Percentiles rank a stretch among this genome's conserved stretches.
These are phyloP conservation scores for Amylostereum areolatum DNA, from an alignment of 1,284 basidiomycete genomes.

Conservation along the genomic window DNA sequence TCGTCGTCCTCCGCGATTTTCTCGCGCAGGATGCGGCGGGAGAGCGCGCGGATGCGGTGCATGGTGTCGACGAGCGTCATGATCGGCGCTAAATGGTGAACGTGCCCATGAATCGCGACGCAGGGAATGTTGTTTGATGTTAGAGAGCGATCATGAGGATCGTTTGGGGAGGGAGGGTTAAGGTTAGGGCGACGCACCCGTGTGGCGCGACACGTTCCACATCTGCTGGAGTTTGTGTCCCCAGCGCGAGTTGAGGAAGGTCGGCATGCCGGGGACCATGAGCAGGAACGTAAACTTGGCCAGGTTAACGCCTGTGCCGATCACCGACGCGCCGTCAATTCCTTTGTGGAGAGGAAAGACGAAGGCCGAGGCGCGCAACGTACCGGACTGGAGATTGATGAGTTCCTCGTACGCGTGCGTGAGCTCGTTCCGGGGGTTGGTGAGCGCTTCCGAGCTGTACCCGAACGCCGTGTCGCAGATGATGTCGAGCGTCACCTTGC, in stretches of 20 bases:
- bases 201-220: background rate
- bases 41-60: slow-evolving; percentile 35
- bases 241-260: background rate
- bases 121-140: no score
- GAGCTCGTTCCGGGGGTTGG: slow-evolving; percentile 40
- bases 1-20: slow-evolving; percentile 35
- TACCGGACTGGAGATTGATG: slow-evolving; percentile 35
- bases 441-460: slow-evolving; percentile 39
- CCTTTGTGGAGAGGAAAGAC: background rate
- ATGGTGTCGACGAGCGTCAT: slow-evolving; percentile 31
- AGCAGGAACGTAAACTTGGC: slow-evolving; percentile 32
- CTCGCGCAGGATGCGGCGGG: slow-evolving; percentile 32
- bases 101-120: no score
- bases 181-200: no score
- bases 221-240: background rate
- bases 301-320: slow-evolving; percentile 30
- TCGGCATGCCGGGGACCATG: slow-evolving; percentile 28
- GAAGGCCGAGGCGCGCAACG: no score
- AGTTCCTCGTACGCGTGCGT: slow-evolving; percentile 40
- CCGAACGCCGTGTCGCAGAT: slow-evolving; percentile 46
- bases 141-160: no score
- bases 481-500: slow-evolving; percentile 46
- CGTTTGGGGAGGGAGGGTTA: no score
- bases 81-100: slow-evolving; percentile 18
- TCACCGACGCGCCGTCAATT: background rate